A percentile compares a stretch with the other conserved stretches of the same genome.
Evolutionary conservation across 208 protist species (phyloP).

Genomic region (Leishmania lainsoni): DNA sequence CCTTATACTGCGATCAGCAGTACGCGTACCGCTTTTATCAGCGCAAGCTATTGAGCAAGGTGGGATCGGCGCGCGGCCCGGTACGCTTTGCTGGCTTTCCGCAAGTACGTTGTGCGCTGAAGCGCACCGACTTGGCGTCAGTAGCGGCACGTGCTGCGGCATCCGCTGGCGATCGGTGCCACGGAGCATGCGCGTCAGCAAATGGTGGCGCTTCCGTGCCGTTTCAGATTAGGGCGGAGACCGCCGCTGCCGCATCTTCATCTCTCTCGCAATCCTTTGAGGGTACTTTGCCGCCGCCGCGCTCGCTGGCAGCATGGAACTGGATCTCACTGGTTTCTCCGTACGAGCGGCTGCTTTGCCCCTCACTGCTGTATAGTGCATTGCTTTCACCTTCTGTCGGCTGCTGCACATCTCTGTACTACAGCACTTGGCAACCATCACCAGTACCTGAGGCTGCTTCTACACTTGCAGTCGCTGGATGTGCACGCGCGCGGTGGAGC

Average conservation of each 20-base stretch:
- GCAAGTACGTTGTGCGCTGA: slow-evolving; percentile 15
- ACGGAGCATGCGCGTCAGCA: neutral
- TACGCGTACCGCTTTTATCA: slow-evolving; percentile 23
- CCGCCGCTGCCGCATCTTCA: neutral
- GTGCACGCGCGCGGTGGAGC: slow-evolving; percentile 20
- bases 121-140: neutral
- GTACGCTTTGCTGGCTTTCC: slow-evolving; percentile 55
- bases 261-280: neutral
- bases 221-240: neutral
- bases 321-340: slow-evolving; percentile 41
- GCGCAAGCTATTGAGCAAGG: slow-evolving; percentile 37
- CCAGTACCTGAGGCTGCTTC: neutral
- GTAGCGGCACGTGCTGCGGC: neutral
- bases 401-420: slow-evolving; percentile 8
- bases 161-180: neutral
- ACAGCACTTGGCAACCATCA: slow-evolving; percentile 18
- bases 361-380: slow-evolving; percentile 62
- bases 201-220: neutral
- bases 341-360: slow-evolving; percentile 66
- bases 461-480: neutral
- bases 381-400: slow-evolving; percentile 38
- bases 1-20: slow-evolving; percentile 43
- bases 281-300: slow-evolving; percentile 9
- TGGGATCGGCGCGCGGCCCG: slow-evolving; percentile 49
- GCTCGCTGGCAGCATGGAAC: slow-evolving; percentile 28